Conservation (phyloP, 176 grass and related monocot species). For the Hordeum vulgare region DNA sequence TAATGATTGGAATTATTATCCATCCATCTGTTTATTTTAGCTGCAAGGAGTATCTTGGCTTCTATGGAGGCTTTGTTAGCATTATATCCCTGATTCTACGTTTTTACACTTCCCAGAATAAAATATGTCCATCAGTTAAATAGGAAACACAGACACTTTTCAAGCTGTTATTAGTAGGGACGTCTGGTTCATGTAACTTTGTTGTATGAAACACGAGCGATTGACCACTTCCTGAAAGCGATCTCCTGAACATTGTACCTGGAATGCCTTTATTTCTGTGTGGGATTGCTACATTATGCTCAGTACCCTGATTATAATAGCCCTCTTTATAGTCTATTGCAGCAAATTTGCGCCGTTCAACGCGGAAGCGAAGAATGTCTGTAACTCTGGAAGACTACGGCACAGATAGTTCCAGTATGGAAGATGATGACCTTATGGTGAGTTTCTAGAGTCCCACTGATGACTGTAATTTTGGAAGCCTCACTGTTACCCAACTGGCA, state of each 20-base stretch:
- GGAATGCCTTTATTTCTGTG: background rate
- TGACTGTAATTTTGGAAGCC: background rate
- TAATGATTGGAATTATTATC: background rate
- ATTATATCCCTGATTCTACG: background rate
- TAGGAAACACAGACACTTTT: background rate
- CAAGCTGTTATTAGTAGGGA: conserved; percentile 2
- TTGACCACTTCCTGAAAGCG: background rate
- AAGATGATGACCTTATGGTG: conserved; percentile 99
- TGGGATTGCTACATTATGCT: background rate
- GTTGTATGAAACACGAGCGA: background rate
- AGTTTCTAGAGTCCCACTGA: conserved; percentile 24
- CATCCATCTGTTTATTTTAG: background rate
- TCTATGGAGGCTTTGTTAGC: background rate
- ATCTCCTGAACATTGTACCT: background rate
- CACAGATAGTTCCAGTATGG: conserved; percentile 80
- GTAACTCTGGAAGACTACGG: conserved; percentile 87
- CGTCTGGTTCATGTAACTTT: background rate
- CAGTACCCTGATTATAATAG: conserved; percentile 18
- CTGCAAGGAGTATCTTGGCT: background rate
- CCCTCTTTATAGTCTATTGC: conserved; percentile 65
- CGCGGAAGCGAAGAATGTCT: conserved; percentile 85
- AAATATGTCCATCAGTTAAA: background rate
- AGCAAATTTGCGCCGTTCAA: conserved; percentile 86
- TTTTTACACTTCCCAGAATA: background rate
- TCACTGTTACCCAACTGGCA: background rate